Evolutionary conservation across 2,329 filamentous ascomycete species (phyloP), one percentile per base, ranked within the genome.

Genomic region (Coniella vitis): DNA sequence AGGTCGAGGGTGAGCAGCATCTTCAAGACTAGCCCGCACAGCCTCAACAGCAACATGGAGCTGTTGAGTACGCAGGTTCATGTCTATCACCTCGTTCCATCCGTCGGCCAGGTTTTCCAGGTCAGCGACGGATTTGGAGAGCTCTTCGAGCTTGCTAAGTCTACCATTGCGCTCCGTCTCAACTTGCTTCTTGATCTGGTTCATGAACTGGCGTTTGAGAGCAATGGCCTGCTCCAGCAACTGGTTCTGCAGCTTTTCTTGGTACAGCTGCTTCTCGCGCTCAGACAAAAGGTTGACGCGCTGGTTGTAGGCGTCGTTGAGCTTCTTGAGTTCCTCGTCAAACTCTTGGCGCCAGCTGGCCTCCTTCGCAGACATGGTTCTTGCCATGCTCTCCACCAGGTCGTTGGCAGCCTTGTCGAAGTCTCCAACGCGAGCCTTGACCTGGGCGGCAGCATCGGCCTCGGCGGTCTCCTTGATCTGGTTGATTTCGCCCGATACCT

Each of bases 41-140:
- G 91, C 89, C 64, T 98, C 93, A 25, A 97, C 86, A 17, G 93
- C 93, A 32, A 98, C 89, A 63, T 96, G 89, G 22, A 98, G 83
- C 70, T 97, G 90, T 69, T 98, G 93, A 1, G 93, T 96, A 68
- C 87, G 86, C 55, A 97, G 79, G 69, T 93, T 97, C 52, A 80
- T 76, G 64, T 97, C 90, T 19, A 98, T 82, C 34, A 97, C 88
- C 36, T 83, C 81, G 68, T 91, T 94, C 90, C 90, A 97, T 56
- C 89, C 85, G 1, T 81, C 79, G 1, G 90, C 94, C 47, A 98
- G 79, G 66, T 84, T 83, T 71, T 96, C 90, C 12, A 98, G 81
- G 59, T 94, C 87, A 35, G 76, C 75, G 16, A 98, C 87, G 12
- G 84, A 84, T 31, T 79, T 72, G 16, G 84, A 86, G 25, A 98